Percentiles rank a stretch among this genome's conserved stretches.
These are phyloP conservation scores for Pseudogymnoascus sp. DNA, from an alignment of 2,329 filamentous ascomycete genomes.

Conservation along the genomic window DNA sequence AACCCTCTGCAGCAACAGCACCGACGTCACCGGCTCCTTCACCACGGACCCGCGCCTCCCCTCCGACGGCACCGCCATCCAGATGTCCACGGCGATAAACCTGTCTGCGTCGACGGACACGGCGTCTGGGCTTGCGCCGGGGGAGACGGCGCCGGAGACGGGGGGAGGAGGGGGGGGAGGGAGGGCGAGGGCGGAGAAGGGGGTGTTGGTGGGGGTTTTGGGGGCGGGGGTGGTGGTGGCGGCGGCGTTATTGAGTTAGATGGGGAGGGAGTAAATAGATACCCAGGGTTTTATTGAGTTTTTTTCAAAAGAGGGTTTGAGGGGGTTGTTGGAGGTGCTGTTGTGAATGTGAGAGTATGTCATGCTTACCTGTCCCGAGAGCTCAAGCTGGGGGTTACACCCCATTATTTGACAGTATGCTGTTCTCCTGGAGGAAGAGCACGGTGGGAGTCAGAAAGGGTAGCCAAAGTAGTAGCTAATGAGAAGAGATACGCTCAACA, in stretches of 20 bases:
- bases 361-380: background rate
- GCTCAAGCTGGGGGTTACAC: background rate
- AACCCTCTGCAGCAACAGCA: slow-evolving; percentile 8
- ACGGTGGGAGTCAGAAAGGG: no score
- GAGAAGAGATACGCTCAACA: no score
- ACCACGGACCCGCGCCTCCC: background rate
- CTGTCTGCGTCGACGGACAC: background rate
- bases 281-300: background rate
- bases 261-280: background rate
- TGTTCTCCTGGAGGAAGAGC: no score
- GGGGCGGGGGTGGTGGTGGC: background rate
- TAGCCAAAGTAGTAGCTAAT: no score
- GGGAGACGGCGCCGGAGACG: background rate
- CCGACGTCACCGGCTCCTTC: background rate
- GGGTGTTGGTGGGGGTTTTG: background rate
- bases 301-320: background rate
- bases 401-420: no score
- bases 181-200: background rate
- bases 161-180: background rate
- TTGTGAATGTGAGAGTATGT: background rate
- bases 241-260: background rate
- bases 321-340: background rate
- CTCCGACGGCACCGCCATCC: background rate
- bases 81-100: background rate
- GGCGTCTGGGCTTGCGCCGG: background rate